Evolutionary conservation across 2,329 filamentous ascomycete species (phyloP), one percentile per base, ranked within the genome.

Genomic region (Ascochyta viciae-villosae): DNA sequence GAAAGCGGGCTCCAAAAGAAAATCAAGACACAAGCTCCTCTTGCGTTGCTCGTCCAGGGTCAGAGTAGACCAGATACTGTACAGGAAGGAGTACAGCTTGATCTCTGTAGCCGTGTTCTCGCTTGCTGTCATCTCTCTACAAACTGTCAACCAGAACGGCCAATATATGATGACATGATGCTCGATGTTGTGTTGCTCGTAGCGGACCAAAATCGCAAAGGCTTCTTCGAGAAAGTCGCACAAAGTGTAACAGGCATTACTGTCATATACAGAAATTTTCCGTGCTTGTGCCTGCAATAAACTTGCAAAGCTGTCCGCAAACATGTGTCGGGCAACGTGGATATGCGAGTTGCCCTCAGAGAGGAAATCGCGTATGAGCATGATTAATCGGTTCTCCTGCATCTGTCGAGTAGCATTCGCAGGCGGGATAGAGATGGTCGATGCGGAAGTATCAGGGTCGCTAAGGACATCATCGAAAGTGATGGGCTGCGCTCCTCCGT

Each of bases 101-200:
- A 96, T 89, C 75, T 96, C 92, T 0, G 92, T 95, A 81, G 96
- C 90, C 35, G 90, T 93, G 74, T 96, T 96, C 65, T 94, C 87
- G 52, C 91, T 95, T 57, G 87, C 82, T 67, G 93, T 82, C 80
- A 96, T 93, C 71, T 86, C 85, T 74, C 85, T 87, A 75, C 87
- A 93, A 5, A 94, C 91, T 0, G 88, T 84, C 37, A 95, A 80
- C 93, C 92, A 96, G 73, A 97, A 96, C 0, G 83, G 74, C 89
- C 91, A 96, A 73, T 94, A 87, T 37, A 93, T 75, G 46, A 88
- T 83, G 22, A 73, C 64, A 23, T 74, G 82, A 65, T 60, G 73
- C 50, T 68, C 73, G 45, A 53, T 72, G 63, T 67, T 77, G 66
- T 69, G 77, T 70, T 71, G 80, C 75, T 78, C 84, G 75, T 87